Base-by-base conservation (phyloP, 73 alveolate genomes). In the Stentor roeselii region DNA sequence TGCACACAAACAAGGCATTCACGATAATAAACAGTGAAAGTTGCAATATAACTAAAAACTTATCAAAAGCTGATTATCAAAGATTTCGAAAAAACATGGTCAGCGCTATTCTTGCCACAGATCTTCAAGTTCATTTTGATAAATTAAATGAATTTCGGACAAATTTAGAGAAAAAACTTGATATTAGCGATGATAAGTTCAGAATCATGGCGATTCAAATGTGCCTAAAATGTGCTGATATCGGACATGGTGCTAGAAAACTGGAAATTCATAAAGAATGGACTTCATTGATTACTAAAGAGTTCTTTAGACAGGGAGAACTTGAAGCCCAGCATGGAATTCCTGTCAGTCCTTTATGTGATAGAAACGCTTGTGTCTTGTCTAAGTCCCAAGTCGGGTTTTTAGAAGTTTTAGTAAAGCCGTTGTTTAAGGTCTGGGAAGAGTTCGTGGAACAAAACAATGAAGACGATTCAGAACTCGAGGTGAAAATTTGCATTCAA, bases 91-190 rank as follows among this genome's bases (percentile, higher is more conserved):
- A 94, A 78, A 84, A 90, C 76, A 94, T 92, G 61, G 82, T 94
- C 42, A 86, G 84, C 59, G 88, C 90, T 84, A 90, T 94, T 32
- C 84, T 94, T 11, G 95, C 95, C 15, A 94, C 98, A 0, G 98
- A 94, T 67, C 31, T 67, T n/a, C 42, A 67, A 50, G 32, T 30
- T 32, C 82, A 67, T 2, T 67, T 32, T 67, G 82, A 67, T 35
- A 67, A 32, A 1, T n/a, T 67, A 14, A 31, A 15, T 0, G 82
- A 30, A 1, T 67, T 32, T 67, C 15, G 32, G 32, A 15, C 38
- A 67, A 67, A 15, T 15, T n/a, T 67, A n/a, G 11, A 15, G 11
- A 32, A 30, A 67, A 67, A 1, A 32, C 42, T 32, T 32, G 31
- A 15, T 2, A 27, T 67, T 35, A 0, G 60, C 32, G 82, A 67